phyloP scores from a whole-genome alignment of 179 eudicot species.

The Spergularia azorica region DNA sequence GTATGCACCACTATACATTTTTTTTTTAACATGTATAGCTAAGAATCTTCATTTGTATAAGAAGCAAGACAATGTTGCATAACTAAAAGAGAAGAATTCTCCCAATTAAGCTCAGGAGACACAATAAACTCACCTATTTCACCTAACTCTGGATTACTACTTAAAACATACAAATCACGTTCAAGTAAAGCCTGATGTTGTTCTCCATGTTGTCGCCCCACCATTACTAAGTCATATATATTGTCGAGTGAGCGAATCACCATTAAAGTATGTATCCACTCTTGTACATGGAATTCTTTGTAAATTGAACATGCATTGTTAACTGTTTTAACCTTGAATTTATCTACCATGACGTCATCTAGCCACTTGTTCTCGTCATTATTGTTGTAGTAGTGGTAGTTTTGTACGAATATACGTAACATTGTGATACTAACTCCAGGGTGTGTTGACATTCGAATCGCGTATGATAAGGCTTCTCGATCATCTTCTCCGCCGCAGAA shows the following conservation, averaged over 20 bases:
- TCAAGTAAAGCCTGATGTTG: not conserved
- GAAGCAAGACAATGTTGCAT: conserved; percentile 29
- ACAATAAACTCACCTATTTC: conserved; percentile 28
- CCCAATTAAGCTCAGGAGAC: conserved; percentile 17
- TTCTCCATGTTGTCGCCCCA: conserved; percentile 44
- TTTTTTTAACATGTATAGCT: too few relatives aligned
- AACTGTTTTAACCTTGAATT: conserved; percentile 17
- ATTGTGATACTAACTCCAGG: conserved; percentile 27
- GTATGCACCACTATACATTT: too few relatives aligned
- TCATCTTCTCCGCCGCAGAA: conserved; percentile 38
- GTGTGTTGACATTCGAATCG: conserved; percentile 26
- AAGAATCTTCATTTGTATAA: too few relatives aligned
- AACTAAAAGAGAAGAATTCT: conserved; percentile 27
- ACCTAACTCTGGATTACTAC: conserved; percentile 36
- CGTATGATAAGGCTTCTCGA: conserved; percentile 35
- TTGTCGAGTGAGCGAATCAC: conserved; percentile 35
- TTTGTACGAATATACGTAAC: conserved; percentile 2
- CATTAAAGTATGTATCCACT: conserved; percentile 45
- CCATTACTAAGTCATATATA: conserved; percentile 43
- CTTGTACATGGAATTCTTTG: conserved; percentile 41
- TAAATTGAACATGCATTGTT: conserved; percentile 17
- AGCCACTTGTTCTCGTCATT: not conserved
- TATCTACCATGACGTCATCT: conserved; percentile 15
- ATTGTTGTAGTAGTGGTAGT: not conserved
- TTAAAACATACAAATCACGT: conserved; percentile 9